Base-by-base conservation (phyloP, 148 eudicot genomes). In the Simmondsia chinensis region DNA sequence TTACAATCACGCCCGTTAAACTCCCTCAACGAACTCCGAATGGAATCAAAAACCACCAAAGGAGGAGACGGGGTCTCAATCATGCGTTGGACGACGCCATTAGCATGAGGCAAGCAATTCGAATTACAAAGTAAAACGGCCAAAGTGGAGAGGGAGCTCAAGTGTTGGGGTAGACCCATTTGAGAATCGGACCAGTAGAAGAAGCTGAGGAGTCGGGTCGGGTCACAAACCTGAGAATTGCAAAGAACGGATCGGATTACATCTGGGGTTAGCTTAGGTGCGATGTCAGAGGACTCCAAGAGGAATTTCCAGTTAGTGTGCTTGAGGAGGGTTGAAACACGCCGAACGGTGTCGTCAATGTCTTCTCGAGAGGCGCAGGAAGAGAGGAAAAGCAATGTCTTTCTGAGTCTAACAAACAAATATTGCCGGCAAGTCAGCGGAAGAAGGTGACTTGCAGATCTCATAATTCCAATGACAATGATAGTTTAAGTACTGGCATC, bases 211-310 rank as follows among this genome's bases (percentile, higher is more conserved):
- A 82, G 74, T 16, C 68, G 67, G 50, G 68, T 52, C 20, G 93
- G 82, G 39, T 87, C 72, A 33, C 27, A 54, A 6, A 14, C 27
- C 39, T 48, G 58, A 45, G 60, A 68, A 15, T 64, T 58, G 26
- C 45, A 63, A 41, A 87, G 81, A 46, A 87, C 76, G 21, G 87
- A 74, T 60, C 58, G 66, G 22, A 87, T 55, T 47, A 87, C 64
- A 59, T 87, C 79, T n/a, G 93, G 75, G 73, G 60, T 79, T 44
- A 87, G 73, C 50, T 61, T 71, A 12, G 43, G 45, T 5, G 50
- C 46, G 2, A 77, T 14, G 11, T 52, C 20, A 8, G 94, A 80
- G 9, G 79, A 71, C 11, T 72, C 74, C 37, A 84, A 39, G 39
- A 74, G 66, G 24, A 42, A 27, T 44, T 60, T 33, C 94, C 94